A percentile compares a stretch with the other conserved stretches of the same genome.
Evolutionary conservation across 2,329 filamentous ascomycete genomes (phyloP).

Genomic region (Pestalotiopsis sp.): DNA sequence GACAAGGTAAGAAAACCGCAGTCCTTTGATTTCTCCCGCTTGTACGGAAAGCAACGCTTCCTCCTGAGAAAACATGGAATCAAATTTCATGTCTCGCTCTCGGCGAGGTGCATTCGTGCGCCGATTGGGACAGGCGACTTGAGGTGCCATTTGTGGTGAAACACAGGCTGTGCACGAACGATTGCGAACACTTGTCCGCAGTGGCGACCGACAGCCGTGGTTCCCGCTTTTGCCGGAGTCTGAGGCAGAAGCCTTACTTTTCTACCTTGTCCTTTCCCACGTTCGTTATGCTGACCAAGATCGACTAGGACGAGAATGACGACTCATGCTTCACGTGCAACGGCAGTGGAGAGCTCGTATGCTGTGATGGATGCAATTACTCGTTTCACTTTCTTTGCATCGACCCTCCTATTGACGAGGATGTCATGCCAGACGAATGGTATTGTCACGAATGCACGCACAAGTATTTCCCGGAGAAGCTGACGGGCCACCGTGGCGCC

Average conservation of each 20-base stretch:
- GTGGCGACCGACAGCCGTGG: conserved; percentile 25
- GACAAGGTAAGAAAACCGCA: conserved; percentile 51
- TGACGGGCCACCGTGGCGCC: conserved; percentile 51
- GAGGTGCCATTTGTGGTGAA: neutral
- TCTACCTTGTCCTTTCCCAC: conserved; percentile 16
- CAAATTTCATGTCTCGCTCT: neutral
- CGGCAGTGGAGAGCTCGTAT: conserved; percentile 81
- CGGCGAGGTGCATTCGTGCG: too few species aligned
- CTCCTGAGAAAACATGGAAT: neutral
- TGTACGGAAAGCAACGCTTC: too few species aligned
- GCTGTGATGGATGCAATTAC: conserved; percentile 88
- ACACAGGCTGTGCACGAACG: conserved; percentile 12
- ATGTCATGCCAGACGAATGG: conserved; percentile 73
- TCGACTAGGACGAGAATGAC: conserved; percentile 71
- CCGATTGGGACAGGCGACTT: too few species aligned
- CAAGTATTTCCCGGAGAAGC: conserved; percentile 44
- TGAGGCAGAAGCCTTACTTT: conserved; percentile 29
- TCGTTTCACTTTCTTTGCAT: conserved; percentile 91
- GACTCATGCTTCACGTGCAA: conserved; percentile 88
- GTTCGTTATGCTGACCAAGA: conserved; percentile 34
- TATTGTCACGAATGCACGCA: conserved; percentile 75
- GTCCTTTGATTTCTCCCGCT: neutral
- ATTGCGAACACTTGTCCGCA: neutral
- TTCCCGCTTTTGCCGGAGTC: conserved; percentile 37
- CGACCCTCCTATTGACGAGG: conserved; percentile 73